phyloP scores from a whole-genome alignment of 305 asterid genomes.

The Fraxinus dipetala region DNA sequence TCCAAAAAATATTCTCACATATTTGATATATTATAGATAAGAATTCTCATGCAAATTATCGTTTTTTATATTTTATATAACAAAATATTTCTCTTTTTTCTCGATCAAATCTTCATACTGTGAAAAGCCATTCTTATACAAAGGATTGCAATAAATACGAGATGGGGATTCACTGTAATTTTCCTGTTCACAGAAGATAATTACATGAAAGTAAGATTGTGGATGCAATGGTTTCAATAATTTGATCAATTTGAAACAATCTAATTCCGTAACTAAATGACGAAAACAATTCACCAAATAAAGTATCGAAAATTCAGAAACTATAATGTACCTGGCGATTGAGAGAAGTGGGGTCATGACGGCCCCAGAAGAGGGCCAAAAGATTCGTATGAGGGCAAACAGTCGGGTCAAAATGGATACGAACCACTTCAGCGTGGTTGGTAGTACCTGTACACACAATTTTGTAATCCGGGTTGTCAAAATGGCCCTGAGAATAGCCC shows the following conservation, averaged over 20 bases:
- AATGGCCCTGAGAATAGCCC: constrained; percentile 81
- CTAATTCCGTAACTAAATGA: background rate
- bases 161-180: background rate
- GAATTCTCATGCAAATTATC: no score
- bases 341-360: constrained; percentile 69
- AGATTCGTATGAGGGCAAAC: constrained; percentile 52
- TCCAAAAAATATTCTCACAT: no score
- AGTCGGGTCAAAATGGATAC: constrained; percentile 70
- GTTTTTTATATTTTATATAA: no score
- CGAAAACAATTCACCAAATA: background rate
- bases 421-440: constrained; percentile 67
- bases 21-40: no score
- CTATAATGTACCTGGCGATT: constrained; percentile 61
- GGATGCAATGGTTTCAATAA: background rate
- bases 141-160: background rate
- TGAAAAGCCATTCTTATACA: background rate
- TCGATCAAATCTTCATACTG: background rate
- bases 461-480: constrained; percentile 54
- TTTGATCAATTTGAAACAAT: background rate
- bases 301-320: background rate
- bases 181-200: background rate
- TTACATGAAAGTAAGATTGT: background rate
- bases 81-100: background rate
- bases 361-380: constrained; percentile 72
- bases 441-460: constrained; percentile 68